Evolutionary conservation across 1,284 basidiomycete species (phyloP), one percentile per base, ranked within the genome.

Genomic region (Cryptococcus sp.): DNA sequence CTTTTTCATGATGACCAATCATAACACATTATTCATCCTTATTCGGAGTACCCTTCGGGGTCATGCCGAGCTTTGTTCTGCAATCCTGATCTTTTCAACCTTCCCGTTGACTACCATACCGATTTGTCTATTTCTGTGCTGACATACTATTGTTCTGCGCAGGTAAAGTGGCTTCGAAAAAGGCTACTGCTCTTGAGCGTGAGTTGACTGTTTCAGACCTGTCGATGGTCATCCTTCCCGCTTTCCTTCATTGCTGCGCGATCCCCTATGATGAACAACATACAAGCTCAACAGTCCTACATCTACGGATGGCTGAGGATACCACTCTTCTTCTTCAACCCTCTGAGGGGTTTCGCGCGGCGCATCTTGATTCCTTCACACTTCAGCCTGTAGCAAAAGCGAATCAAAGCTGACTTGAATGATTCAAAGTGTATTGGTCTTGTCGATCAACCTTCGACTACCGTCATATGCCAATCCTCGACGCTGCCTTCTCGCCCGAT

Each of bases 401-500:
- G 27, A 30, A 10, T 5, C 27, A 30, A 30, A 46, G 63, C 72
- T 75, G 64, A 67, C 60, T 43, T 10, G 16, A 40, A 49, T 47
- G 48, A 38, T 41, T 54, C 62, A 30, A 30, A 93, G 92, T 85
- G 52, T 89, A 85, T 63, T 95, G 91, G 91, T 82, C 87, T 22
- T 81, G 84, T 46, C 85, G 88, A 40, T 88, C 90, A 3, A 85
- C 85, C 1, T 83, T 90, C 64, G 79, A 77, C 40, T 90, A 89
- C 75, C 88, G 87, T 41, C 81, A 82, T n/a, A 82, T 87, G 65
- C 80, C 81, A 27, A 90, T 92, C 50, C 79, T 79, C 54, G 82
- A 86, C 54, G 81, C 85, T 0, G 83, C 86, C 0, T 97, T 92
- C 85, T 91, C 93, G 6, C 84, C 84, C 1, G 95, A 98, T 73